Percentiles rank a stretch among this genome's conserved stretches.
phyloP scores from a whole-genome alignment of 2,329 filamentous ascomycete species.

The Colletotrichum sp. region DNA sequence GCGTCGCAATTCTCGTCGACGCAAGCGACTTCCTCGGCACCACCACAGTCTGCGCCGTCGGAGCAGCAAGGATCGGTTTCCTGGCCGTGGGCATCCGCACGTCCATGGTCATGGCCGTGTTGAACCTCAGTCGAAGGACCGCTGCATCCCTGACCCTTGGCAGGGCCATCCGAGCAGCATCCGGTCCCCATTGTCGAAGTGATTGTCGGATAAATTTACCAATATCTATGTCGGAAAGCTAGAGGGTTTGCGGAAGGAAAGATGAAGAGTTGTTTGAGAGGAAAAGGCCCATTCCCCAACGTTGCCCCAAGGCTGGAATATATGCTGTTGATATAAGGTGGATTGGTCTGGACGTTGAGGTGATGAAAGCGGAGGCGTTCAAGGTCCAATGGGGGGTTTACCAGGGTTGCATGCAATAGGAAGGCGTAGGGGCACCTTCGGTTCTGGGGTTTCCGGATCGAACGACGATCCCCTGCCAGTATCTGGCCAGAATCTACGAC shows the following conservation, averaged over 20 bases:
- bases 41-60: not conserved
- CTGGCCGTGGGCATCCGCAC: not conserved
- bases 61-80: not conserved
- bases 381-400: not conserved
- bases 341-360: not conserved
- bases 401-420: not conserved
- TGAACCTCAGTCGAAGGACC: not conserved
- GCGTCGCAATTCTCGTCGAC: constrained; percentile 12
- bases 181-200: constrained; percentile 14
- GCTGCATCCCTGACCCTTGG: not conserved
- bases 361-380: not conserved
- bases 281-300: not conserved
- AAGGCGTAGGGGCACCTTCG: not conserved
- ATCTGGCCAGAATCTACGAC: not conserved
- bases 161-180: constrained; percentile 21
- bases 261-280: not conserved
- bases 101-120: not conserved
- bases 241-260: not conserved
- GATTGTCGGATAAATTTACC: not conserved
- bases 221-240: not conserved
- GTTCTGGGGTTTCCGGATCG: not conserved
- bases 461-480: not conserved
- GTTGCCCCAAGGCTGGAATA: not conserved
- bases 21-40: not conserved
- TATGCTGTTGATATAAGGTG: not conserved